A percentile compares a stretch with the other conserved stretches of the same genome.
These are phyloP conservation scores for Marchantia polymorpha DNA, from an alignment of 225 moss, liverwort and hornwort species.

Conservation along the genomic window DNA sequence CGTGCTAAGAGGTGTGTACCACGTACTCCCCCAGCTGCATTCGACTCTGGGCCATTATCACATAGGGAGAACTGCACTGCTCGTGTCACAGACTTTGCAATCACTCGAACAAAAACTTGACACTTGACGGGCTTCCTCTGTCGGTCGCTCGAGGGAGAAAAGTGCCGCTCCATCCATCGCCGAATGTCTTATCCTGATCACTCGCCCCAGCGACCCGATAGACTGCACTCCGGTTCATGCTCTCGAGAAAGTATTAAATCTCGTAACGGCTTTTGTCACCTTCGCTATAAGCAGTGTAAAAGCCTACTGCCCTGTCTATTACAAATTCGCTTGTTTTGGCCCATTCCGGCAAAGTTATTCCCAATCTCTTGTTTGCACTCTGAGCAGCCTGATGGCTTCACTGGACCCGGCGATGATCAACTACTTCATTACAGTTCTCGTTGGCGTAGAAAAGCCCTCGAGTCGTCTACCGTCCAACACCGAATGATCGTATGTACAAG, in stretches of 20 bases:
- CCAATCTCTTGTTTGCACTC: too few relatives aligned
- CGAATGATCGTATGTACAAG: too few relatives aligned
- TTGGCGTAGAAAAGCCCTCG: too few relatives aligned
- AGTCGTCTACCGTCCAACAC: too few relatives aligned
- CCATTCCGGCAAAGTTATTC: too few relatives aligned
- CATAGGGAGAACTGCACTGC: not conserved
- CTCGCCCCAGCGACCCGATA: not conserved
- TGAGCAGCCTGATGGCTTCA: too few relatives aligned
- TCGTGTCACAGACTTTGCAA: not conserved
- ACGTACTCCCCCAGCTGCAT: not conserved
- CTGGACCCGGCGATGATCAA: too few relatives aligned
- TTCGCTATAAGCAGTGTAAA: too few relatives aligned
- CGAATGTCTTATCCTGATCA: not conserved
- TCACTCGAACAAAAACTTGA: not conserved
- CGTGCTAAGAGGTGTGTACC: not conserved
- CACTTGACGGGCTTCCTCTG: not conserved
- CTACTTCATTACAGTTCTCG: too few relatives aligned
- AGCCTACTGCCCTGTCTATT: too few relatives aligned
- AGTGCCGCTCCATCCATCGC: not conserved
- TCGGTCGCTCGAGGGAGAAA: not conserved
- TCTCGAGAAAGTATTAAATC: not conserved
- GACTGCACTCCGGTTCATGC: not conserved
- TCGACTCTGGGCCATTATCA: not conserved
- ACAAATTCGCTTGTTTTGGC: too few relatives aligned
- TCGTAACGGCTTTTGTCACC: too few relatives aligned